phyloP scores from a whole-genome alignment of 371 early-diverging fungal genomes.

The Rhizopus arrhizus region DNA sequence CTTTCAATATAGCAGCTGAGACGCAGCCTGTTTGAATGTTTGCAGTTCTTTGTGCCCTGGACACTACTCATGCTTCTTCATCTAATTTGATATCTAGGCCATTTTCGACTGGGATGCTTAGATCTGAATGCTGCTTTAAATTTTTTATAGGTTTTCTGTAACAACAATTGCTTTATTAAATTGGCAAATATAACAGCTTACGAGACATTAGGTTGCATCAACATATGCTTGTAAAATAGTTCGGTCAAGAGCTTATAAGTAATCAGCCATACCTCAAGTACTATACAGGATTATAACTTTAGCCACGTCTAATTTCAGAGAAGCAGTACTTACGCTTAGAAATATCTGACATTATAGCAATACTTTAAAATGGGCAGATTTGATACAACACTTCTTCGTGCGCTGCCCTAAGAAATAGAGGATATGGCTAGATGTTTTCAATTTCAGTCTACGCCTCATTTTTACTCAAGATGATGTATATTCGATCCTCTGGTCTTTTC shows the following conservation, averaged over 20 bases:
- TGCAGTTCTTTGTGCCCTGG: conserved; percentile 22
- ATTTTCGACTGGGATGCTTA: conserved; percentile 24
- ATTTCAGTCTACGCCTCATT: too few relatives aligned
- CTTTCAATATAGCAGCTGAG: conserved; percentile 23
- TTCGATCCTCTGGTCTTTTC: too few relatives aligned
- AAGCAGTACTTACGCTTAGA: conserved; percentile 23
- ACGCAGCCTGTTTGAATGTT: conserved; percentile 23
- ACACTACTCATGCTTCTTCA: conserved; percentile 18
- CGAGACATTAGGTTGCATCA: conserved; percentile 19
- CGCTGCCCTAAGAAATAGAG: too few relatives aligned
- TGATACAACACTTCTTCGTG: too few relatives aligned
- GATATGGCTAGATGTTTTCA: too few relatives aligned
- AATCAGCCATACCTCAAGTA: conserved; percentile 18
- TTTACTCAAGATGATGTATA: too few relatives aligned
- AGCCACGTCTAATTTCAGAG: conserved; percentile 20
- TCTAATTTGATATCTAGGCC: conserved; percentile 21
- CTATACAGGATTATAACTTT: conserved; percentile 16
- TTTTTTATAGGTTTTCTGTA: conserved; percentile 16
- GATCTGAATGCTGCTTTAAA: conserved; percentile 22
- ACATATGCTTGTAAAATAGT: conserved; percentile 21
- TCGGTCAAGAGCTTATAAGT: conserved; percentile 13
- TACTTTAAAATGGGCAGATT: neutral
- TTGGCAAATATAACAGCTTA: conserved; percentile 20
- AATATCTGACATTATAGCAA: conserved; percentile 22
- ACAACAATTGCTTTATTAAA: conserved; percentile 21